Base-by-base conservation (phyloP, 768 basidiomycete species). In the Amanita phalloides region DNA sequence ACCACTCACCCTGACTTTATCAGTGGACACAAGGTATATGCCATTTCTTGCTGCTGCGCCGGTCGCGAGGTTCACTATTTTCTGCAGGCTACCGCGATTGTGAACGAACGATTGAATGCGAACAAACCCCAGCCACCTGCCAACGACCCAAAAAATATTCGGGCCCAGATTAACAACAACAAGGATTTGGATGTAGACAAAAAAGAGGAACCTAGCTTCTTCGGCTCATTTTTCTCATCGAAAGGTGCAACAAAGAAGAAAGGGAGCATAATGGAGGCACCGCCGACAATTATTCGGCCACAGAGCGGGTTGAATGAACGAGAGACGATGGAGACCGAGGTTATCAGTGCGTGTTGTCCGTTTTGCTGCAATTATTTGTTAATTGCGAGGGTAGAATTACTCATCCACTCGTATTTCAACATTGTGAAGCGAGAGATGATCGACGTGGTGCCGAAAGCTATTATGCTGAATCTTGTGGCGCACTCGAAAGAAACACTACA, bases 381-480 rank as follows among this genome's bases (percentile, higher is more conserved):
- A 23, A 45, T 47, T 30, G 13, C 6, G 14, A 9, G 28, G 43
- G 28, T 62, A 94, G 92, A 99, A 68, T 77, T 97, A 44, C 82
- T 99, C 62, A 98, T 98, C 60, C 79, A 88, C 65, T 96, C 92
- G 3, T 97, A 97, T 69, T 97, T 88, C 77, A 93, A 96, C 71
- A 93, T 97, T 57, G 91, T 97, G 51, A 98, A 99, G 72, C 86
- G 94, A 53, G 95, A 97, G 69, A 92, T 98, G 89, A 98, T 98
- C 61, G 95, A 98, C 68, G 96, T 96, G 92, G 90, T 98, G 23
- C 95, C 95, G 6, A 99, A 99, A 68, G 90, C 90, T 14, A 91
- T 96, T 64, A 82, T 87, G 8, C 71, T 89, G 56, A 97, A 90
- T 13, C 81, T 98, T 33, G 95, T 99, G 46, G 86, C 82, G 63